These are phyloP conservation scores for Wallacemonas sp. DNA, from an alignment of 208 protist genomes.

Conservation along the genomic window DNA sequence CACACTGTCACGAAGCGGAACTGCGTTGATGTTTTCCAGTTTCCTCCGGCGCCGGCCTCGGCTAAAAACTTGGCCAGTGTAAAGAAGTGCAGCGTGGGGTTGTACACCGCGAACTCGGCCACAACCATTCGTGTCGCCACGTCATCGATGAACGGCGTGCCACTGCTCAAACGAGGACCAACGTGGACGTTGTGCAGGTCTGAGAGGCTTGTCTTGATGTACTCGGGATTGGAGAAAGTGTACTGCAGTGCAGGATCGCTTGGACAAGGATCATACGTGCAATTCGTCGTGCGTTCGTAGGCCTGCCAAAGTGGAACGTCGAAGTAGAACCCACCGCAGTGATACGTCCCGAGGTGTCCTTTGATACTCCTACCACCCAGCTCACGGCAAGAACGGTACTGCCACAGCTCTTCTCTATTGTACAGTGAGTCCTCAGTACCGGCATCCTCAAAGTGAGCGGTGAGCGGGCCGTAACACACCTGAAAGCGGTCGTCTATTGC, in stretches of 20 bases:
- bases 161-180: slow-evolving; percentile 11
- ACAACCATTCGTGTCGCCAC: slow-evolving; percentile 36
- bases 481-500: neutral
- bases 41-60: slow-evolving; percentile 33
- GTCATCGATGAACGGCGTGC: slow-evolving; percentile 39
- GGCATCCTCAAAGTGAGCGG: slow-evolving; percentile 4
- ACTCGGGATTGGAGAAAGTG: slow-evolving; percentile 8
- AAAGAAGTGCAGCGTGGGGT: slow-evolving; percentile 32
- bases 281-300: neutral
- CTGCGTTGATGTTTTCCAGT: slow-evolving; percentile 17
- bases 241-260: slow-evolving; percentile 1
- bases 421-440: slow-evolving; percentile 6
- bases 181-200: slow-evolving; percentile 17
- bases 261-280: neutral
- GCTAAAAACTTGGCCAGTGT: slow-evolving; percentile 32
- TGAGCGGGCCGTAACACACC: slow-evolving; percentile 9
- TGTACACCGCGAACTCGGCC: slow-evolving; percentile 53
- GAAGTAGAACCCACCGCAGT: slow-evolving; percentile 58
- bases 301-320: slow-evolving; percentile 32
- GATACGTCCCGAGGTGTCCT: slow-evolving; percentile 27
- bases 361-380: slow-evolving; percentile 10
- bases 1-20: slow-evolving; percentile 26
- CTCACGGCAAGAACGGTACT: slow-evolving; percentile 22
- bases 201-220: slow-evolving; percentile 13
- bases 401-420: slow-evolving; percentile 18